Evolutionary conservation across 2,329 filamentous ascomycete species (phyloP).

Genomic region (Talaromyces sp.): DNA sequence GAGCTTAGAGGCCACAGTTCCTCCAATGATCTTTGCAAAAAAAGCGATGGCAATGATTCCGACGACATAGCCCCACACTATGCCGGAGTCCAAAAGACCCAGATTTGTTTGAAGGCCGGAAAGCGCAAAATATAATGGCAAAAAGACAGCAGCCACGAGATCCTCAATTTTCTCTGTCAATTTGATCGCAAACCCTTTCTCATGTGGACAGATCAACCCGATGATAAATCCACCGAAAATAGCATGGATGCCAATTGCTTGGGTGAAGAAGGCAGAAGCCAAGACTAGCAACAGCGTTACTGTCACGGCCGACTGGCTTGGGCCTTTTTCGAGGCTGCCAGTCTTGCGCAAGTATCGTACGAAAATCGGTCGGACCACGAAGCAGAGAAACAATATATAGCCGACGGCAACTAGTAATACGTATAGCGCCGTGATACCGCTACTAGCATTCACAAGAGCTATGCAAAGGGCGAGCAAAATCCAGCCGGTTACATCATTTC

Average conservation of each 20-base stretch:
- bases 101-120: constrained; percentile 87
- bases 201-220: constrained; percentile 84
- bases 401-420: constrained; percentile 73
- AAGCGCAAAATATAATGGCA: constrained; percentile 89
- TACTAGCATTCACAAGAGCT: constrained; percentile 82
- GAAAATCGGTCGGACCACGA: constrained; percentile 69
- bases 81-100: constrained; percentile 74
- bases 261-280: constrained; percentile 79
- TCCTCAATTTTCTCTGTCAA: constrained; percentile 94
- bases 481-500: constrained; percentile 90
- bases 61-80: constrained; percentile 86
- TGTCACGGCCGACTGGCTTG: constrained; percentile 78
- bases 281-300: constrained; percentile 78
- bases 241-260: constrained; percentile 86
- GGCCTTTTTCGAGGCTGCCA: constrained; percentile 80
- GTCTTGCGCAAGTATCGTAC: constrained; percentile 69
- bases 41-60: constrained; percentile 81
- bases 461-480: constrained; percentile 90
- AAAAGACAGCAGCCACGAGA: constrained; percentile 74
- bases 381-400: constrained; percentile 73
- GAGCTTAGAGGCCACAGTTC: constrained; percentile 70
- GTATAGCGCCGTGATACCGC: constrained; percentile 77
- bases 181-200: constrained; percentile 85
- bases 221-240: constrained; percentile 93
- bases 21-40: constrained; percentile 77